Percentiles rank a stretch among this genome's conserved stretches.
Conservation (phyloP, 495 filamentous ascomycete genomes). For the Neurospora hispaniola region DNA sequence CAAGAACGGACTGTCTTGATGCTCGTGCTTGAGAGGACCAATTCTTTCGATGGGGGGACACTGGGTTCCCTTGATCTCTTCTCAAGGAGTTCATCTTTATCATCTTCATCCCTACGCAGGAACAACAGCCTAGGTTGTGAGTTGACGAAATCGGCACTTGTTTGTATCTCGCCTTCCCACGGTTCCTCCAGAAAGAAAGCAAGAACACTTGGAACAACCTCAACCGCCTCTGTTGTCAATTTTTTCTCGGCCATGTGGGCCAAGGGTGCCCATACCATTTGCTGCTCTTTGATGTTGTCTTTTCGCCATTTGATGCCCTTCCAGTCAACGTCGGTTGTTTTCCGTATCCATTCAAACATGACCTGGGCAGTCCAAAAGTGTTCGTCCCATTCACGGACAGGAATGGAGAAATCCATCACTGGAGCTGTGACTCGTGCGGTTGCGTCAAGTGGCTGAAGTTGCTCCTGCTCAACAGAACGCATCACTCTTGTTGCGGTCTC, state of each 20-base stretch:
- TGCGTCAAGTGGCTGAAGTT: slow-evolving; percentile 46
- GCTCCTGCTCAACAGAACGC: slow-evolving; percentile 47
- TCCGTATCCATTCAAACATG: slow-evolving; percentile 24
- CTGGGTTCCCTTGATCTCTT: slow-evolving; percentile 19
- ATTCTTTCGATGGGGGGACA: not conserved
- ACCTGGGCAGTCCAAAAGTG: slow-evolving; percentile 9
- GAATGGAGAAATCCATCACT: slow-evolving; percentile 48
- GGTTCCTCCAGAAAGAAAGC: slow-evolving; percentile 12
- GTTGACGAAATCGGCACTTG: slow-evolving; percentile 35
- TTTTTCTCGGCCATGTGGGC: slow-evolving; percentile 21
- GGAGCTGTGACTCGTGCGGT: slow-evolving; percentile 47
- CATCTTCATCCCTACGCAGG: slow-evolving; percentile 35
- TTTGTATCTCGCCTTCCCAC: slow-evolving; percentile 18
- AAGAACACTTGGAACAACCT: slow-evolving; percentile 16
- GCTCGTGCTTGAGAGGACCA: not conserved
- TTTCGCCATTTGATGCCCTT: slow-evolving; percentile 30
- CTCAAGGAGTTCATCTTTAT: slow-evolving; percentile 35
- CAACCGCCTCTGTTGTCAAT: slow-evolving; percentile 20
- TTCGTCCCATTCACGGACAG: slow-evolving; percentile 45
- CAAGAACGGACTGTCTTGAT: not conserved
- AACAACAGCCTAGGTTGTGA: slow-evolving; percentile 44
- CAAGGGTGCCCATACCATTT: slow-evolving; percentile 40
- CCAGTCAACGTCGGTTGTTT: slow-evolving; percentile 13
- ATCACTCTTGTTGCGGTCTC: slow-evolving; percentile 34
- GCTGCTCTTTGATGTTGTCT: slow-evolving; percentile 28